Conservation (phyloP, 2,329 filamentous ascomycete species). For the Sporothrix schenckii region DNA sequence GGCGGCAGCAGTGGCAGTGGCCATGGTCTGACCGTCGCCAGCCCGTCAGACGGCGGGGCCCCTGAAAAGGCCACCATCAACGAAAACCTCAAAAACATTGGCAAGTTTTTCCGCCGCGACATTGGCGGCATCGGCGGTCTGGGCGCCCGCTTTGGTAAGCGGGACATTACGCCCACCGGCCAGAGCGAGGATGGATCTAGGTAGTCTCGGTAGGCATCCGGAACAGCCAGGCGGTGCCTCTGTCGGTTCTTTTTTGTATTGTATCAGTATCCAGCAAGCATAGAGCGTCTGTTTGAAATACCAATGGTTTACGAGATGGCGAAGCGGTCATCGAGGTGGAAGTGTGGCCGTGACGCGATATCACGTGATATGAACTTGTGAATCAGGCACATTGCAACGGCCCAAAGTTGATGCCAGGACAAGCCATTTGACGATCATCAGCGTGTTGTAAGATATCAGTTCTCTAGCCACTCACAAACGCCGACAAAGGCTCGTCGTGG, state of each 20-base stretch:
- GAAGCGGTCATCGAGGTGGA: too few relatives aligned
- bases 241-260: neutral
- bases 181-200: constrained; percentile 26
- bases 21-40: constrained; percentile 33
- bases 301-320: neutral
- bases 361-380: too few relatives aligned
- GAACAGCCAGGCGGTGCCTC: neutral
- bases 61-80: constrained; percentile 73
- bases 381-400: too few relatives aligned
- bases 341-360: neutral
- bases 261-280: constrained; percentile 12
- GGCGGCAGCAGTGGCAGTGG: constrained; percentile 2
- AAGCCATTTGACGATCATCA: too few relatives aligned
- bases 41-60: constrained; percentile 22
- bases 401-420: too few relatives aligned
- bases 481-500: too few relatives aligned
- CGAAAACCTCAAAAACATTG: constrained; percentile 92
- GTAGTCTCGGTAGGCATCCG: neutral
- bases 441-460: too few relatives aligned
- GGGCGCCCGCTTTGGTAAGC: constrained; percentile 71
- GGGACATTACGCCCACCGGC: constrained; percentile 50
- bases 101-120: constrained; percentile 92
- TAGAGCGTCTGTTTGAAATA: constrained; percentile 16
- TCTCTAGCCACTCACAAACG: too few relatives aligned
- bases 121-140: constrained; percentile 77